Evolutionary conservation across 257 asterid species (phyloP), one percentile per base, ranked within the genome.

Genomic region (Rauvolfia tetraphylla): DNA sequence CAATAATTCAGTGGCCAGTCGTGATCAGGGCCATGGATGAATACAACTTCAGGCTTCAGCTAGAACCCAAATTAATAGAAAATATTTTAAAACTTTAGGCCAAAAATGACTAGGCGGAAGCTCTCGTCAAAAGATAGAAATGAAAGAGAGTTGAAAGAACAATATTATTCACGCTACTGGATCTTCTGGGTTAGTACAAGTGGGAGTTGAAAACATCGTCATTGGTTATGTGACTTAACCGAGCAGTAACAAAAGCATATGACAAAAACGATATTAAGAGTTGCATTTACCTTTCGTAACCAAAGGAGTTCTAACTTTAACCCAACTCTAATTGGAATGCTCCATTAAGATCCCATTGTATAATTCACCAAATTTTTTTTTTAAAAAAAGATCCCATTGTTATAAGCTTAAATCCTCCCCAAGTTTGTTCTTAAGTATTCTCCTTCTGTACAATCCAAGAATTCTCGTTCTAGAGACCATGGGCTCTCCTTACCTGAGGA

Each of bases 1-100:
- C 31, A 72, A 49, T 49, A 63, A 62, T 62, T 38, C 41, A 7
- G 77, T 25, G 74, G 58, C 68, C n/a, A 48, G 71, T 31, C 12
- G 20, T 73, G 36, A 39, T 62, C 68, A 63, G 33, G 70, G n/a
- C 70, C 42, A 33, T 63, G 46, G 17, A n/a, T 20, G 49, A 33
- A 8, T 20, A 22, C 8, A 20, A 22, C 51, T 67, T 12, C n/a
- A n/a, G n/a, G n/a, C n/a, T n/a, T 41, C 2, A 18, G 46, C 71
- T 65, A 65, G 71, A 34, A 34, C 1, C 27, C 27, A 22, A 33
- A 25, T 4, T 31, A 62, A 14, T 0, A 22, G 20, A 11, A 11
- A 2, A 31, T 31, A 31, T 13, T 62, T 31, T 31, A 22, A 59
- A 5, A 11, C 0, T 11, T 46, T 10, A 41, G 44, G 69, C 23